Evolutionary conservation across 768 basidiomycete genomes (phyloP), one percentile per base, ranked within the genome.

Genomic region (Termitomyces sp.): DNA sequence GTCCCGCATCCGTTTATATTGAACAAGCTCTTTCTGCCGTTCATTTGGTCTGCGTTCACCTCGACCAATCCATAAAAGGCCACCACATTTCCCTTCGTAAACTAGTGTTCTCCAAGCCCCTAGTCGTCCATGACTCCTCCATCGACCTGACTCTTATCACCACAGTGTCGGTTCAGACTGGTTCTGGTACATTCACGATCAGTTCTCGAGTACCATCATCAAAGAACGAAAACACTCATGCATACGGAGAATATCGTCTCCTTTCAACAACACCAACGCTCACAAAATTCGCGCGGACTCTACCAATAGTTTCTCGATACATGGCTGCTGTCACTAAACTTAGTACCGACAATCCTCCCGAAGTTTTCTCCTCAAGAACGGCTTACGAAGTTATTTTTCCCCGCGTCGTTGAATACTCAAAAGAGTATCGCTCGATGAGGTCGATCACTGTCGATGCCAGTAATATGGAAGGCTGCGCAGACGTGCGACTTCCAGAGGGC

Each of bases 341-440:
- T 0, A 59, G 55, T 18, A 63, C 64, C 35, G 67, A 63, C 28
- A 62, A 53, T 18, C 56, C 47, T 0, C 65, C 69, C 2, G 83
- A 86, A 66, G 75, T 75, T 0, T 85, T 87, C 67, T 78, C 76
- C 3, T 75, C 79, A 20, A 80, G 78, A 38, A 82, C 81, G 0
- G 69, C 77, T 0, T 91, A 91, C 65, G 80, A 87, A 43, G 74
- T 84, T 38, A 80, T 89, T 51, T 89, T 90, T 63, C 79, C 87
- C 22, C 81, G 85, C 7, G 75, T 90, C 47, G 88, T 91, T 26
- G 75, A 80, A 16, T 91, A 90, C 62, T 75, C 80, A 1, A 67
- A 74, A 35, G 69, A 74, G 30, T 89, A 85, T 66, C 86, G 78
- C 26, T 79, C 82, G 14, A 79, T 90, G 56, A 73, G 76, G 57